phyloP scores from a whole-genome alignment of 768 basidiomycete genomes.

The Pisolithus microcarpus region DNA sequence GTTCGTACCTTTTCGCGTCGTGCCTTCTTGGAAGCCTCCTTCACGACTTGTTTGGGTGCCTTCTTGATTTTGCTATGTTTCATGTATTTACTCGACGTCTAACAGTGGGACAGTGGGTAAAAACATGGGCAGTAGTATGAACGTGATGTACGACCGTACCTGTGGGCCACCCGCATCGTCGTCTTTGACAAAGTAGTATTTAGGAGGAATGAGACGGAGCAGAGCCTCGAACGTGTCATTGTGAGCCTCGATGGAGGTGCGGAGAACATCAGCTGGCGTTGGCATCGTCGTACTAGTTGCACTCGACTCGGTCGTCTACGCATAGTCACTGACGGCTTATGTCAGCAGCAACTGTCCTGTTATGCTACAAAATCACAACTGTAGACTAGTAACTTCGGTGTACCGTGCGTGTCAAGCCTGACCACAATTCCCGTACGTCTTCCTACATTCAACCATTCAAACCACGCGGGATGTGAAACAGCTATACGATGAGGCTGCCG shows the following conservation, averaged over 20 bases:
- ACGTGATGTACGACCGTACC: background rate
- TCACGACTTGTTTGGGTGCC: conserved; percentile 76
- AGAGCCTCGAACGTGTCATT: conserved; percentile 82
- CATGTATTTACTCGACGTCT: conserved; percentile 65
- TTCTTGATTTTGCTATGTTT: conserved; percentile 86
- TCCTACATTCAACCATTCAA: no score
- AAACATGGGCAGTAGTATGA: no score
- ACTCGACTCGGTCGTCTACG: no score
- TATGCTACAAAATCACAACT: no score
- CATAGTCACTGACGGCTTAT: no score
- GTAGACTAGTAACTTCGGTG: no score
- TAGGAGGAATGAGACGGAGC: conserved; percentile 79
- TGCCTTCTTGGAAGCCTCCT: conserved; percentile 85
- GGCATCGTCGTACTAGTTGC: conserved; percentile 34
- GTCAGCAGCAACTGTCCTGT: no score
- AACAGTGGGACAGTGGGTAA: background rate
- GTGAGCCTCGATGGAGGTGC: conserved; percentile 68
- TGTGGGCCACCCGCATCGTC: conserved; percentile 7
- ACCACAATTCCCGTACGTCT: no score
- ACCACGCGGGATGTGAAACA: no score
- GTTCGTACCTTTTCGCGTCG: conserved; percentile 70
- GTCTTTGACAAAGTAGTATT: conserved; percentile 60
- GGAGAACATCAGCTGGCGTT: conserved; percentile 42
- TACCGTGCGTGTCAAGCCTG: no score
- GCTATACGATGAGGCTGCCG: no score